Evolutionary conservation across 139 green algal species (phyloP).

Genomic region (Tetratostichococcus sp.): DNA sequence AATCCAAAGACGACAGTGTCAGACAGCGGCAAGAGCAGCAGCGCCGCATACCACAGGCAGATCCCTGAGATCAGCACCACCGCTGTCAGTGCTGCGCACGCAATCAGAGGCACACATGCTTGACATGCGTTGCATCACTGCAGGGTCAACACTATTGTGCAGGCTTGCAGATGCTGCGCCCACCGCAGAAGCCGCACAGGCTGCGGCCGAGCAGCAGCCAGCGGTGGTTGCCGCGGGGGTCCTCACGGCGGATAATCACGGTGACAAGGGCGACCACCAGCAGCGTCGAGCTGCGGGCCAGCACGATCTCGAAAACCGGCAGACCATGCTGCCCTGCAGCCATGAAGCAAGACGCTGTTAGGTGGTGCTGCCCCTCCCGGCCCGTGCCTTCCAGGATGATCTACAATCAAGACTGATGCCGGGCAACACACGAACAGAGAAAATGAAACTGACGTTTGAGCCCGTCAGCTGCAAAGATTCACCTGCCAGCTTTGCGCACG

Average conservation of each 20-base stretch:
- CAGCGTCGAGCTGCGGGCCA: not conserved
- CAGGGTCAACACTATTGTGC: no score
- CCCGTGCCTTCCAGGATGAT: no score
- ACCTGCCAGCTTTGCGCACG: not conserved
- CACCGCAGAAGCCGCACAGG: not conserved
- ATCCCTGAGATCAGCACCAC: not conserved
- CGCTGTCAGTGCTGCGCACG: no score
- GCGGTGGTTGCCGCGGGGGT: not conserved
- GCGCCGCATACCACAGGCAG: not conserved
- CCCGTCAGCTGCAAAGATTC: no score
- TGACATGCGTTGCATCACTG: no score
- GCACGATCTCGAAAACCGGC: not conserved
- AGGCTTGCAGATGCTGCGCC: no score
- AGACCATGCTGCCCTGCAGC: not conserved
- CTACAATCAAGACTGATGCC: no score
- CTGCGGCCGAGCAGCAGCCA: not conserved
- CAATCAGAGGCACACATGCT: not conserved
- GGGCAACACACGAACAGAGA: no score
- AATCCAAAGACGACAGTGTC: conserved; percentile 23
- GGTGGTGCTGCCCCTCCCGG: no score
- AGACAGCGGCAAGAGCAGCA: conserved; percentile 22
- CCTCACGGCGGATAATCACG: not conserved
- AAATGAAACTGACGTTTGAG: no score
- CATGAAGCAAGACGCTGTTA: no score
- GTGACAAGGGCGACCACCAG: not conserved